A percentile compares a stretch with the other conserved stretches of the same genome.
phyloP scores from a whole-genome alignment of 805 yeast genomes.

The Yarrowia yakushimensis region DNA sequence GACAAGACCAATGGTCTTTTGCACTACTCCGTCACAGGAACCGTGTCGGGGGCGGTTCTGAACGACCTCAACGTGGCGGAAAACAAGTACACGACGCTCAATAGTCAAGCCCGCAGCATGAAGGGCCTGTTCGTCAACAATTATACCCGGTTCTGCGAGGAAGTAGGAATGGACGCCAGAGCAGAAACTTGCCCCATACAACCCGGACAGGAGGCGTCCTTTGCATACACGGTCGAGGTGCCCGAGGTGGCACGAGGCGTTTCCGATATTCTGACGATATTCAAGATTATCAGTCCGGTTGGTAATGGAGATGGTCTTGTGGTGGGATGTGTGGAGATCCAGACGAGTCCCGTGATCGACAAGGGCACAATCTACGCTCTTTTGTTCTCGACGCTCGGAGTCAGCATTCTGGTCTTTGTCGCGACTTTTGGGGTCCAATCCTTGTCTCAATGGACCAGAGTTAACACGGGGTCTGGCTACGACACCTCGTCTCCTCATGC shows the following conservation, averaged over 20 bases:
- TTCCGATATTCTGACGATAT: neutral
- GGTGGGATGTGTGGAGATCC: conserved; percentile 48
- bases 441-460: neutral
- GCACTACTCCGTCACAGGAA: conserved; percentile 26
- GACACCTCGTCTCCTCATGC: neutral
- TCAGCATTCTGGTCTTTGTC: conserved; percentile 38
- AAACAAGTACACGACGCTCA: conserved; percentile 34
- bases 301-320: conserved; percentile 32
- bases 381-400: conserved; percentile 40
- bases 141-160: conserved; percentile 34
- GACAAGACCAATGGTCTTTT: neutral
- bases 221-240: conserved; percentile 28
- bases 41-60: conserved; percentile 26
- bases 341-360: conserved; percentile 49
- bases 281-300: conserved; percentile 30
- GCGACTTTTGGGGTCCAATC: neutral
- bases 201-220: conserved; percentile 28
- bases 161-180: conserved; percentile 13
- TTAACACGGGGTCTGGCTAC: neutral
- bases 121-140: conserved; percentile 24
- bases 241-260: conserved; percentile 30
- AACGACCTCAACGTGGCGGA: conserved; percentile 30
- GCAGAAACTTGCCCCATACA: conserved; percentile 32
- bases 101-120: neutral
- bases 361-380: conserved; percentile 42